Conservation (phyloP, 2,329 filamentous ascomycete species). For the Epichloe uncinata region DNA sequence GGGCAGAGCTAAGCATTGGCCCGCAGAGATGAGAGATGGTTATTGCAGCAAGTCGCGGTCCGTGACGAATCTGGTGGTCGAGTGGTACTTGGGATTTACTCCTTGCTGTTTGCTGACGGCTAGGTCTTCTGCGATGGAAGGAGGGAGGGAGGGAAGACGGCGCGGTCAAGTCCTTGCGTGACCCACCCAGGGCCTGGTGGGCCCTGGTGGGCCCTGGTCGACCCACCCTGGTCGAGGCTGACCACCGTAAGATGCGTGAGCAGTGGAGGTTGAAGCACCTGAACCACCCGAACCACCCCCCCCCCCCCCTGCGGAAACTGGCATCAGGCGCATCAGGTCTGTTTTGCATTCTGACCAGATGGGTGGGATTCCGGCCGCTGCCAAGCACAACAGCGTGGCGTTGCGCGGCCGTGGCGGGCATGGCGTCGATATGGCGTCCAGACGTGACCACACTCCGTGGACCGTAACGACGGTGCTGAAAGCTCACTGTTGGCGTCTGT, state of each 20-base stretch:
- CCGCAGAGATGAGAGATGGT: slow-evolving; percentile 1
- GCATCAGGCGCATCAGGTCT: no score
- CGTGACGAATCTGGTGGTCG: slow-evolving; percentile 4
- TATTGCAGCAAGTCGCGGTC: background rate
- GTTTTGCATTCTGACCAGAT: no score
- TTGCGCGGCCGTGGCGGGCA: slow-evolving; percentile 7
- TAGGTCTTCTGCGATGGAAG: background rate
- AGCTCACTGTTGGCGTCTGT: slow-evolving; percentile 3
- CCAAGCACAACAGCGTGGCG: background rate
- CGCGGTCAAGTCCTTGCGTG: slow-evolving; percentile 3
- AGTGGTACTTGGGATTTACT: background rate
- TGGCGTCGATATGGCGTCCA: background rate
- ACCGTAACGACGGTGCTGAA: slow-evolving; percentile 1
- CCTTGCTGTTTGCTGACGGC: slow-evolving; percentile 2
- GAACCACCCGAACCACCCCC: no score
- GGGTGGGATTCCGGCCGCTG: no score
- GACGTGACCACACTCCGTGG: slow-evolving; percentile 3
- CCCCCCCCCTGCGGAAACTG: no score
- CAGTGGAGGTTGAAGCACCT: background rate
- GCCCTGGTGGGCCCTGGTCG: no score
- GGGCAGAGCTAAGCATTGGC: slow-evolving; percentile 5
- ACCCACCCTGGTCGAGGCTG: slow-evolving; percentile 5
- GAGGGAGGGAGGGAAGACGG: background rate
- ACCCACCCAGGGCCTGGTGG: background rate
- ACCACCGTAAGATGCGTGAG: slow-evolving; percentile 4